phyloP scores from a whole-genome alignment of 2,329 filamentous ascomycete genomes.

The Escovopsis sp. region DNA sequence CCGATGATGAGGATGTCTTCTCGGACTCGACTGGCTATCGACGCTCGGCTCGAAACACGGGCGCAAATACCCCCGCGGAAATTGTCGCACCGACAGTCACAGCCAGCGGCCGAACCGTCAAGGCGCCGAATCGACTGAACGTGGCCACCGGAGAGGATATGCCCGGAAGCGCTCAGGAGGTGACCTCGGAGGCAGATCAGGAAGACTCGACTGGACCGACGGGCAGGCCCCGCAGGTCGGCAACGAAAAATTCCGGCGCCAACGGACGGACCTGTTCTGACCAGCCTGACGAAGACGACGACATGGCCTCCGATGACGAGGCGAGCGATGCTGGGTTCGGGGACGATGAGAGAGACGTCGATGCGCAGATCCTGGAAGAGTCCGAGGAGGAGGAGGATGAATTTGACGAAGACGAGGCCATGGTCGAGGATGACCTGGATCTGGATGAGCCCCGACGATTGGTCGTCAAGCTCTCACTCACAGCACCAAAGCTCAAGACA shows the following conservation, averaged over 20 bases:
- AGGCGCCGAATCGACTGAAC: conserved; percentile 51
- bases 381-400: conserved; percentile 46
- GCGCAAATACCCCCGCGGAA: conserved; percentile 59
- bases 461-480: conserved; percentile 57
- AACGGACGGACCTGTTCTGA: conserved; percentile 30
- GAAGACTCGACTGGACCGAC: conserved; percentile 27
- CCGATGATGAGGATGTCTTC: conserved; percentile 68
- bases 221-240: conserved; percentile 36
- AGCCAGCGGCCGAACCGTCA: conserved; percentile 75
- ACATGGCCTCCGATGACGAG: conserved; percentile 46
- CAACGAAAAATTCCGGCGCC: conserved; percentile 32
- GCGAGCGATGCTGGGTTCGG: conserved; percentile 62
- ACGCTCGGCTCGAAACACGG: conserved; percentile 61
- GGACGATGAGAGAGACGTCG: conserved; percentile 57
- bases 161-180: conserved; percentile 30
- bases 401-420: conserved; percentile 40
- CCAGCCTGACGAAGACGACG: conserved; percentile 29
- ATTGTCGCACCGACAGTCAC: conserved; percentile 47
- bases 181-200: conserved; percentile 24
- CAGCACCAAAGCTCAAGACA: conserved; percentile 23
- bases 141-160: conserved; percentile 41
- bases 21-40: conserved; percentile 46
- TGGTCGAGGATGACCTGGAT: conserved; percentile 38
- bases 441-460: conserved; percentile 40
- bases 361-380: conserved; percentile 49